Conservation (phyloP, 768 basidiomycete species). For the Hirschioporus abietinus region DNA sequence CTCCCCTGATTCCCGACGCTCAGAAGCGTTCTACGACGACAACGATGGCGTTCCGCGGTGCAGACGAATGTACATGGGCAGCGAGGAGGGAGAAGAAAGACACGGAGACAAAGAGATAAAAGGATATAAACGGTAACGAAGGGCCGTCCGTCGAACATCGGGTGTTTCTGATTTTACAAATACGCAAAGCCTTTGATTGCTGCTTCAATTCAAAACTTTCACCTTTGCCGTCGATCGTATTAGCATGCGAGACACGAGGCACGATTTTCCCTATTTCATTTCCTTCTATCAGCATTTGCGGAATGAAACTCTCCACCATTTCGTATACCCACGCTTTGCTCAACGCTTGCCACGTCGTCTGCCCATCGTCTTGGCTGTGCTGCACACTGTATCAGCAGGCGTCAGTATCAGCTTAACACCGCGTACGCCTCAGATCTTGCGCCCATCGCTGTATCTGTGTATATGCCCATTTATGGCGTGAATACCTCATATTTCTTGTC, state of each 20-base stretch:
- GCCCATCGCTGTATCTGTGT: background rate
- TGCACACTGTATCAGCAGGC: background rate
- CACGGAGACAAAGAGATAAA: background rate
- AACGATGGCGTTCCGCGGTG: background rate
- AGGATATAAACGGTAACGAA: background rate
- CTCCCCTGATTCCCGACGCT: background rate
- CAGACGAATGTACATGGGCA: background rate
- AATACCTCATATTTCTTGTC: too few species aligned
- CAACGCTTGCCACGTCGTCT: background rate
- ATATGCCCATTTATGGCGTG: background rate
- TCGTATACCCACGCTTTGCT: background rate
- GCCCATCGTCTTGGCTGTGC: background rate
- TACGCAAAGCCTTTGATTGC: background rate
- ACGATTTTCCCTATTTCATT: background rate
- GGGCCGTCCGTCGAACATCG: background rate
- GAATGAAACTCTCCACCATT: background rate
- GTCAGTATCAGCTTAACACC: background rate
- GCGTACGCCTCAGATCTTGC: background rate
- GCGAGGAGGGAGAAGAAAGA: background rate
- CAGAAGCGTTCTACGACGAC: background rate
- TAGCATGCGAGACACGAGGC: background rate
- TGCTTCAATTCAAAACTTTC: background rate
- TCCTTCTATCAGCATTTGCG: background rate
- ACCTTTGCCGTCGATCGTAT: background rate
- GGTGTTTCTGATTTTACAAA: slow-evolving; percentile 1